Base-by-base conservation (phyloP, 805 yeast genomes). In the Candida morakotiae region DNA sequence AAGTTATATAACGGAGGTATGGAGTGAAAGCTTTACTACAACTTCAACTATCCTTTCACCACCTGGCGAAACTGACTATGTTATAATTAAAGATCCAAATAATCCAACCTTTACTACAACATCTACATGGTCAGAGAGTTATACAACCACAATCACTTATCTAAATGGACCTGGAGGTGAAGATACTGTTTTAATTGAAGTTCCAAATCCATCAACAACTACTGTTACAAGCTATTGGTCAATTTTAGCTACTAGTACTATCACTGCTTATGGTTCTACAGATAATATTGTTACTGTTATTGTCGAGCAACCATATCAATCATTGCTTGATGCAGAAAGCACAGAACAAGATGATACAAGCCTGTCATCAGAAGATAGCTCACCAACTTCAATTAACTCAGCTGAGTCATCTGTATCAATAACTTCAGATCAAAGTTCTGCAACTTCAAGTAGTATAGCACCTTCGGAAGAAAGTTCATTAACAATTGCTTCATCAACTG, bases 51-150 rank as follows among this genome's bases (percentile, higher is more conserved):
- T n/a, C 6, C 9, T 13, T n/a, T 33, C 27, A 21, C 38, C 39
- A 15, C 23, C 30, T 8, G 40, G 42, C 13, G 44, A 39, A 5
- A 37, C 40, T 10, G 28, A 26, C n/a, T 30, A 26, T 20, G 37
- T 37, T 14, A 30, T 13, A n/a, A 30, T 46, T 20, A 18, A 33
- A 9, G 15, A n/a, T 33, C 36, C 36, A 33, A 32, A 39, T 16
- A 38, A 33, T 11, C 31, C 48, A 2, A 31, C 41, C 15, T 36
- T 34, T 4, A 40, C 48, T 1, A 22, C 37, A 18, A 45, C 50
- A 9, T 20, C 36, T 18, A 28, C 35, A 10, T 27, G 33, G 32
- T 37, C 41, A 11, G 29, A 29, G 3, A 41, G 46, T 16, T 35
- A 40, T 24, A 40, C 42, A 2, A 48, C 53, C 3, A 16, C 37